Evolutionary conservation across 2,329 filamentous ascomycete species (phyloP).

Genomic region (Pezicula carpinea): DNA sequence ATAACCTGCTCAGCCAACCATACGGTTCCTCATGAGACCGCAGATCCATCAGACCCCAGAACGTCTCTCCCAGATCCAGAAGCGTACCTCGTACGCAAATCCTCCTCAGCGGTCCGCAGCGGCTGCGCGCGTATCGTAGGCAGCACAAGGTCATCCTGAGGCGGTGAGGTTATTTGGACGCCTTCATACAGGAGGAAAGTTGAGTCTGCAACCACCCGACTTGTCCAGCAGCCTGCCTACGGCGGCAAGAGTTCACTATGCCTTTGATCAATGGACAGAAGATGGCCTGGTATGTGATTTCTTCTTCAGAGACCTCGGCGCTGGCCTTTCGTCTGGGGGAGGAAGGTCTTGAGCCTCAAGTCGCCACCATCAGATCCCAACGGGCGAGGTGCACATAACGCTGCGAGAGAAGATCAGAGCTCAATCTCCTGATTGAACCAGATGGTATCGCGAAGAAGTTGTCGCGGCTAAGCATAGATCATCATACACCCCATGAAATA

Average conservation of each 20-base stretch:
- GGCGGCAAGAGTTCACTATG: constrained; percentile 40
- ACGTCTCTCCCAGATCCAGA: constrained; percentile 6
- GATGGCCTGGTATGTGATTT: constrained; percentile 62
- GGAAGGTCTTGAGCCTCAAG: constrained; percentile 11
- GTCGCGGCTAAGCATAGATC: too few species aligned
- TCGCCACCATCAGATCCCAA: not conserved
- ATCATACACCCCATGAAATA: too few species aligned
- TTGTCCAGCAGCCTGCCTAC: constrained; percentile 5
- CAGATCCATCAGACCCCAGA: constrained; percentile 9
- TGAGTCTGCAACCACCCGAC: constrained; percentile 13
- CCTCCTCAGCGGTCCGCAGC: constrained; percentile 6
- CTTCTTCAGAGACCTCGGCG: constrained; percentile 4
- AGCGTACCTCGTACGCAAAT: constrained; percentile 5
- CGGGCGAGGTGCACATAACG: too few species aligned
- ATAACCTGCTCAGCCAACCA: constrained; percentile 5
- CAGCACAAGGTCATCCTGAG: not conserved
- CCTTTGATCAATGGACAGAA: constrained; percentile 66
- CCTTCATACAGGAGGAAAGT: constrained; percentile 8
- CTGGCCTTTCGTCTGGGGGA: not conserved
- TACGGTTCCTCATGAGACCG: constrained; percentile 9
- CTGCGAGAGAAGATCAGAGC: too few species aligned
- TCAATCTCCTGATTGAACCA: too few species aligned
- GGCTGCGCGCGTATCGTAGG: not conserved
- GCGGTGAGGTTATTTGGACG: constrained; percentile 19
- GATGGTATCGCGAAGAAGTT: too few species aligned